Percentiles rank a stretch among this genome's conserved stretches.
Conservation (phyloP, 768 basidiomycete genomes). For the Boletales sp. region DNA sequence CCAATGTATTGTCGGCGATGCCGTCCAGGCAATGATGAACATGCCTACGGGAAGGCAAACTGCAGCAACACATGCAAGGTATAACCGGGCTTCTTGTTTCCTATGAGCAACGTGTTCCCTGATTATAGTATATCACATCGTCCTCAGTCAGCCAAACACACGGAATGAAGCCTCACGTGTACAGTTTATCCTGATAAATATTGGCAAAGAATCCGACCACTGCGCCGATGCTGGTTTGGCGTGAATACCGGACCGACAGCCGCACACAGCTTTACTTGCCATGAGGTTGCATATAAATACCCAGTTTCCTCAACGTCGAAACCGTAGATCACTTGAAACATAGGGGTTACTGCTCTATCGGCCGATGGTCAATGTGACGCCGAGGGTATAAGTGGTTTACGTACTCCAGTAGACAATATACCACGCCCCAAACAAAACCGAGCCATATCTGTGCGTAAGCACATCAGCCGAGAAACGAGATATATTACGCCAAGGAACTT, state of each 20-base stretch:
- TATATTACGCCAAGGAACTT: slow-evolving; percentile 16
- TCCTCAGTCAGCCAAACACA: slow-evolving; percentile 9
- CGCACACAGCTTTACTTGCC: slow-evolving; percentile 33
- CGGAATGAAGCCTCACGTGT: slow-evolving; percentile 32
- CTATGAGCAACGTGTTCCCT: slow-evolving; percentile 18
- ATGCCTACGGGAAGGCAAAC: slow-evolving; percentile 53
- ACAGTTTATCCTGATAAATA: slow-evolving; percentile 47
- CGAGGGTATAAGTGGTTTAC: background rate
- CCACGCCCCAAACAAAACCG: slow-evolving; percentile 71
- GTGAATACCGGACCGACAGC: background rate
- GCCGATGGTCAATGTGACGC: background rate
- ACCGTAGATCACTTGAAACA: slow-evolving; percentile 53
- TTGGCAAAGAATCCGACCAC: slow-evolving; percentile 42
- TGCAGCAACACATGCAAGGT: slow-evolving; percentile 50
- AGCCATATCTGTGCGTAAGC: slow-evolving; percentile 48
- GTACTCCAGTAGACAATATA: slow-evolving; percentile 63
- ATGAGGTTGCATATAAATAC: slow-evolving; percentile 50
- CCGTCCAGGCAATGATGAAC: slow-evolving; percentile 72
- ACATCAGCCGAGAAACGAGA: background rate
- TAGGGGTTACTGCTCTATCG: slow-evolving; percentile 48
- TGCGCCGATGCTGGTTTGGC: slow-evolving; percentile 45
- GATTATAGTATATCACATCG: slow-evolving; percentile 3
- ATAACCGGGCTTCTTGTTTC: slow-evolving; percentile 57
- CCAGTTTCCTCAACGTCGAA: slow-evolving; percentile 63
- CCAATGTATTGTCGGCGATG: slow-evolving; percentile 56